phyloP scores from a whole-genome alignment of 2,329 filamentous ascomycete genomes.

The Calonectria fujianensis region DNA sequence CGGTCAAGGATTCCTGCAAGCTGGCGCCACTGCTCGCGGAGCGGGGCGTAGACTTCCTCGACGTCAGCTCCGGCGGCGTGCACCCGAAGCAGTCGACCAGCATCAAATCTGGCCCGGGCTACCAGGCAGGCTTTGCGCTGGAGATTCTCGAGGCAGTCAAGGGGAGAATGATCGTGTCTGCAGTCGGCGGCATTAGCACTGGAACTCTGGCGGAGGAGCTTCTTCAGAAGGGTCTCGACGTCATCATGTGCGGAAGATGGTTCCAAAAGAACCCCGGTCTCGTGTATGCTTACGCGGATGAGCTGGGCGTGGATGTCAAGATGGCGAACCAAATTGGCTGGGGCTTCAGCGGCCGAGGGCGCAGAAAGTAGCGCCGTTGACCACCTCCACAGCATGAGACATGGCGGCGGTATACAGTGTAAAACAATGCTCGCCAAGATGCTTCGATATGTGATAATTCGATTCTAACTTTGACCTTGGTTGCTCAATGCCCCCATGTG shows the following conservation, averaged over 20 bases:
- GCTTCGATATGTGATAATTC: not conserved
- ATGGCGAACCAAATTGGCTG: constrained; percentile 64
- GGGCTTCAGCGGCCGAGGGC: constrained; percentile 18
- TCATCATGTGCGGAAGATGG: constrained; percentile 65
- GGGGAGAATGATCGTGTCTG: constrained; percentile 73
- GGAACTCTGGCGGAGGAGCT: constrained; percentile 66
- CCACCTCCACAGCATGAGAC: not conserved
- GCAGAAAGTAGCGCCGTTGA: constrained; percentile 24
- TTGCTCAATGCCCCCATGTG: not conserved
- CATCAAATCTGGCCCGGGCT: constrained; percentile 73
- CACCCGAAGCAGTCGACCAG: constrained; percentile 66
- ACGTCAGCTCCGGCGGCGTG: constrained; percentile 79
- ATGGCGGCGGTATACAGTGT: not conserved
- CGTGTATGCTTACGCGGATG: constrained; percentile 70
- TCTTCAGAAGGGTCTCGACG: constrained; percentile 65
- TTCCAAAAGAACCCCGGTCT: constrained; percentile 74
- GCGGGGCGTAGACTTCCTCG: constrained; percentile 80
- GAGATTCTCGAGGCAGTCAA: constrained; percentile 62
- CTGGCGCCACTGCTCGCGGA: constrained; percentile 55
- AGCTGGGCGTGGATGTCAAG: constrained; percentile 65
- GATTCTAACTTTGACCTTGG: not conserved
- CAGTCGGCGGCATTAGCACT: constrained; percentile 55
- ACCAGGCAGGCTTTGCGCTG: constrained; percentile 80
- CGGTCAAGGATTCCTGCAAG: constrained; percentile 28
- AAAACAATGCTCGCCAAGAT: not conserved